phyloP scores from a whole-genome alignment of 768 basidiomycete genomes.

The Tulasnella calospora region DNA sequence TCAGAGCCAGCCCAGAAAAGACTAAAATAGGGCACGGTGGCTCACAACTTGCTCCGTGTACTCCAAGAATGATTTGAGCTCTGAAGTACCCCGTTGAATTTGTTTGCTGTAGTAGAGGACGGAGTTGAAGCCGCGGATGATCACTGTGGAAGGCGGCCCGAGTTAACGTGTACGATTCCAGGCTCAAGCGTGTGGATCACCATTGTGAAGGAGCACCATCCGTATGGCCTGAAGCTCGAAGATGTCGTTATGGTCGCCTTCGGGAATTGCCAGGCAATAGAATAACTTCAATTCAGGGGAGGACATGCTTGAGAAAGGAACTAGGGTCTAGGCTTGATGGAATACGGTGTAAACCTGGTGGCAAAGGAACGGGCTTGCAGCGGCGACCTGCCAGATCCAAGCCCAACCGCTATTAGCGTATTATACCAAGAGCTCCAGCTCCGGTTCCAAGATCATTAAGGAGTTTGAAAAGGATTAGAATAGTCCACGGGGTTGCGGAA shows the following conservation, averaged over 20 bases:
- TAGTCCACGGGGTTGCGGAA: no score
- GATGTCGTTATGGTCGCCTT: conserved; percentile 3
- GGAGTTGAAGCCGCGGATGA: conserved; percentile 5
- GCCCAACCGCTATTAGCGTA: no score
- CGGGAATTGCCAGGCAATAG: conserved; percentile 8
- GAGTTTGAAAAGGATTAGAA: no score
- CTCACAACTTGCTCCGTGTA: conserved; percentile 7
- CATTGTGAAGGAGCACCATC: conserved; percentile 15
- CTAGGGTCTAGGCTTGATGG: no score
- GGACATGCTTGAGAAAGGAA: neutral
- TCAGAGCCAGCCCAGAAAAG: neutral
- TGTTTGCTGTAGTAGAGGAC: neutral
- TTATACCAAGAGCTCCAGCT: no score
- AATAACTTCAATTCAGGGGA: neutral
- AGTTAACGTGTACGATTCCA: neutral
- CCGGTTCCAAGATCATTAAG: no score
- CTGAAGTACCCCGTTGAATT: neutral
- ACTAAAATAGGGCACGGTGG: neutral
- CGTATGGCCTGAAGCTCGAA: conserved; percentile 13
- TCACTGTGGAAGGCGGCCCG: neutral
- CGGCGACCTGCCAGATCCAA: no score
- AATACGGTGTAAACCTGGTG: no score
- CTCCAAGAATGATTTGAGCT: conserved; percentile 1
- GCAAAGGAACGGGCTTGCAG: no score
- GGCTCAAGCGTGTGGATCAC: neutral